Percentiles rank a stretch among this genome's conserved stretches.
Evolutionary conservation across 2,329 filamentous ascomycete species (phyloP).

Genomic region (Stachybotrys elegans): DNA sequence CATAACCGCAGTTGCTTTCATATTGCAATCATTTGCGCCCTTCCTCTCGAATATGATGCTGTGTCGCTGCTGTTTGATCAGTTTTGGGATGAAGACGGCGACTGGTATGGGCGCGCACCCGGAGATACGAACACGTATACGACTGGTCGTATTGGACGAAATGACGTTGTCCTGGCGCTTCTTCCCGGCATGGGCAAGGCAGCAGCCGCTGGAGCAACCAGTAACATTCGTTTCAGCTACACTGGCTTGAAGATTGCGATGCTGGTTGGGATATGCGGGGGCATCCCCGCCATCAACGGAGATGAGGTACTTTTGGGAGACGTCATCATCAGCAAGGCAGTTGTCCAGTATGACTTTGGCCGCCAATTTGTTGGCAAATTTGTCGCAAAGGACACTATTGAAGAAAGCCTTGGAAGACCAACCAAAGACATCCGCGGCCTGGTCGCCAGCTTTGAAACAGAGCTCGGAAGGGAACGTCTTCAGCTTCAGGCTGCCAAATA

Average conservation of each 20-base stretch:
- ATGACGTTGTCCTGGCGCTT: slow-evolving; percentile 22
- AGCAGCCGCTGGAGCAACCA: slow-evolving; percentile 15
- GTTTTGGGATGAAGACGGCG: slow-evolving; percentile 17
- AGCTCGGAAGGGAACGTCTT: slow-evolving; percentile 9
- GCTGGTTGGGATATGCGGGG: slow-evolving; percentile 36
- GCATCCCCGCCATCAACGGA: slow-evolving; percentile 16
- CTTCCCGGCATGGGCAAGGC: slow-evolving; percentile 22
- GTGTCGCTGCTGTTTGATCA: slow-evolving; percentile 17
- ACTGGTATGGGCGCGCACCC: slow-evolving; percentile 13
- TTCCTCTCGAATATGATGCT: slow-evolving; percentile 18
- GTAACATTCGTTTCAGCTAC: slow-evolving; percentile 27
- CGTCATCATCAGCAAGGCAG: slow-evolving; percentile 22
- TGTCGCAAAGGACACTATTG: slow-evolving; percentile 15
- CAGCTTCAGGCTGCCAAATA: slow-evolving; percentile 3
- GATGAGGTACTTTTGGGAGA: slow-evolving; percentile 24
- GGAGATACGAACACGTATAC: slow-evolving; percentile 24
- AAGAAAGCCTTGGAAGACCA: slow-evolving; percentile 20
- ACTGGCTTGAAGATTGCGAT: slow-evolving; percentile 24
- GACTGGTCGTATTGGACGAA: slow-evolving; percentile 19
- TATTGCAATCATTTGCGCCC: slow-evolving; percentile 22
- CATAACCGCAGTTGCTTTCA: slow-evolving; percentile 9
- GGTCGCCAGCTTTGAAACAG: slow-evolving; percentile 15
- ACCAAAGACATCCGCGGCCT: slow-evolving; percentile 21
- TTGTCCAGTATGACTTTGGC: slow-evolving; percentile 24
- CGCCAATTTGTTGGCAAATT: slow-evolving; percentile 18